A percentile compares a stretch with the other conserved stretches of the same genome.
Evolutionary conservation across 2,329 filamentous ascomycete genomes (phyloP).

Genomic region (Hypoxylon sp.): DNA sequence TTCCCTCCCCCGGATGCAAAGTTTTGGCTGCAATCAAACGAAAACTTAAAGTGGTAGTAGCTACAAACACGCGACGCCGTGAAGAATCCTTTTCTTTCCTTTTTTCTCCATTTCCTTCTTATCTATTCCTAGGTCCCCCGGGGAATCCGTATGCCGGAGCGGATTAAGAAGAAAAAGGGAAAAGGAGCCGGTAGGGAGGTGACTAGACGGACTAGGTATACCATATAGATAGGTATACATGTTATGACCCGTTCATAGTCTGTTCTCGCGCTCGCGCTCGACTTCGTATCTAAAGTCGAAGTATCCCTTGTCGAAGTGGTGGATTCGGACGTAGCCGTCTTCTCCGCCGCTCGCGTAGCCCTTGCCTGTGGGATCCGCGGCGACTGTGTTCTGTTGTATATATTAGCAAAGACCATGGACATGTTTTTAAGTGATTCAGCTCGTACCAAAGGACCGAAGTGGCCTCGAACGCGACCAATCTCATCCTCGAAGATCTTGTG

Average conservation of each 20-base stretch:
- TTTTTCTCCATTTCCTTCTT: neutral
- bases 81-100: constrained; percentile 15
- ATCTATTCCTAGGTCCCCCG: neutral
- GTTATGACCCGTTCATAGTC: constrained; percentile 45
- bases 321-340: constrained; percentile 97
- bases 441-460: constrained; percentile 84
- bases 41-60: too few relatives aligned
- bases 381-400: constrained; percentile 79
- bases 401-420: neutral
- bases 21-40: constrained; percentile 30
- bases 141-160: too few relatives aligned
- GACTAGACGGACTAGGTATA: too few relatives aligned
- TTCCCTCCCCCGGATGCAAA: constrained; percentile 41
- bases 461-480: constrained; percentile 94
- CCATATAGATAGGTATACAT: too few relatives aligned
- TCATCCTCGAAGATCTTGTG: constrained; percentile 99
- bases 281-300: constrained; percentile 99
- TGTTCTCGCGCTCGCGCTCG: constrained; percentile 71
- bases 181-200: too few relatives aligned
- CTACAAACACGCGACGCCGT: constrained; percentile 19
- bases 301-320: constrained; percentile 98
- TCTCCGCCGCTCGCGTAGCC: constrained; percentile 96
- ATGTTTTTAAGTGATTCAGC: neutral
- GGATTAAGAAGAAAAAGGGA: constrained; percentile 1
- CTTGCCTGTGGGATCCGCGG: constrained; percentile 88